Evolutionary conservation across 305 asterid species (phyloP).

Genomic region (Fraxinus ornus): DNA sequence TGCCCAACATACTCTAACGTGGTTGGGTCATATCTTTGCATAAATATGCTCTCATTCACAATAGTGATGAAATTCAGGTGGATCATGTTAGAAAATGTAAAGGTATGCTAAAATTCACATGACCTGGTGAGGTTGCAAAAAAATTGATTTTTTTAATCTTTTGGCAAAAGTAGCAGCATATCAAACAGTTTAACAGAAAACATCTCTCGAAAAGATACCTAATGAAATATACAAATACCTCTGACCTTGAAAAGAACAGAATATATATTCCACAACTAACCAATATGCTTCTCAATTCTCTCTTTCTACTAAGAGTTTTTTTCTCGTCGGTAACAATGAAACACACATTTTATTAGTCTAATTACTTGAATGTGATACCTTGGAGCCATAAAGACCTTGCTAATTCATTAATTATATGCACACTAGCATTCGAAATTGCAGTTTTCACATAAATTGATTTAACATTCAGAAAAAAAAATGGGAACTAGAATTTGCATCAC

Average conservation of each 20-base stretch:
- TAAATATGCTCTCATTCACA: neutral
- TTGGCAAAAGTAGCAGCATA: neutral
- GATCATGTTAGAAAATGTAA: neutral
- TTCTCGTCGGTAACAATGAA: neutral
- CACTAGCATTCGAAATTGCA: neutral
- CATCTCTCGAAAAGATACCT: neutral
- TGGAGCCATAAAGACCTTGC: neutral
- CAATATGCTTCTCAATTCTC: neutral
- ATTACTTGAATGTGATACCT: slow-evolving; percentile 1
- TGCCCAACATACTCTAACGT: neutral
- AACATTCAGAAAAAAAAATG: neutral
- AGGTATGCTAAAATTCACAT: neutral
- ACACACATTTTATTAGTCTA: neutral
- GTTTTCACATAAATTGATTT: neutral
- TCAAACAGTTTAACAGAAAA: neutral
- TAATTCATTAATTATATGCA: neutral
- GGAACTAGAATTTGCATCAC: neutral
- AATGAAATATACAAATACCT: neutral
- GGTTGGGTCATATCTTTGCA: neutral
- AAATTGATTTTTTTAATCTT: neutral
- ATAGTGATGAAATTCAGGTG: neutral
- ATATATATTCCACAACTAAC: neutral
- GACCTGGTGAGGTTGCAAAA: neutral
- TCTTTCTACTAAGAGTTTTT: neutral
- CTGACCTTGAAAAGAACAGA: neutral